phyloP scores from a whole-genome alignment of 768 basidiomycete species.

The Chiua virens region DNA sequence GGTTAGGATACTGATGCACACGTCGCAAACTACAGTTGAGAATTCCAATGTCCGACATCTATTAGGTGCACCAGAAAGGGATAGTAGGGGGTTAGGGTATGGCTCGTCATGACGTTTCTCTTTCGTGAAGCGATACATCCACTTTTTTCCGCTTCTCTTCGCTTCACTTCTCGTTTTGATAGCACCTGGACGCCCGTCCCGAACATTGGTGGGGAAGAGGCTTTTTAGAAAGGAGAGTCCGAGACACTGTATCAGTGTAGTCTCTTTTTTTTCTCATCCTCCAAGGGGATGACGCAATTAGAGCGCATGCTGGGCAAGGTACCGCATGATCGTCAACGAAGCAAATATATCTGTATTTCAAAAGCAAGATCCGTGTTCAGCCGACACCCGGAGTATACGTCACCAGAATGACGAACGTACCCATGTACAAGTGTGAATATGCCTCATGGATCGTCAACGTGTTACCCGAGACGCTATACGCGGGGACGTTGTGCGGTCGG shows the following conservation, averaged over 20 bases:
- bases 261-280: not conserved
- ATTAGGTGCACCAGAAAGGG: too few species aligned
- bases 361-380: not conserved
- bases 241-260: not conserved
- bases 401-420: constrained; percentile 35
- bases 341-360: constrained; percentile 50
- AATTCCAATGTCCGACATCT: too few species aligned
- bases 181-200: too few species aligned
- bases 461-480: constrained; percentile 64
- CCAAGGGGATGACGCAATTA: constrained; percentile 10
- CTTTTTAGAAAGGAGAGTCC: not conserved
- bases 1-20: too few species aligned
- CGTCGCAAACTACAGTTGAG: too few species aligned
- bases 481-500: constrained; percentile 50
- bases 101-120: too few species aligned
- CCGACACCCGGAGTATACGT: not conserved
- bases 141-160: too few species aligned
- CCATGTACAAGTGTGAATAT: constrained; percentile 51
- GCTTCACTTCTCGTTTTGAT: too few species aligned
- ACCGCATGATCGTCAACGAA: constrained; percentile 62
- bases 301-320: constrained; percentile 53
- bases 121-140: too few species aligned
- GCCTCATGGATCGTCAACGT: constrained; percentile 59
- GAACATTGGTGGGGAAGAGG: too few species aligned
- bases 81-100: too few species aligned